These are phyloP conservation scores for Podaxis mareebaensis DNA, from an alignment of 768 basidiomycete species.

Conservation along the genomic window DNA sequence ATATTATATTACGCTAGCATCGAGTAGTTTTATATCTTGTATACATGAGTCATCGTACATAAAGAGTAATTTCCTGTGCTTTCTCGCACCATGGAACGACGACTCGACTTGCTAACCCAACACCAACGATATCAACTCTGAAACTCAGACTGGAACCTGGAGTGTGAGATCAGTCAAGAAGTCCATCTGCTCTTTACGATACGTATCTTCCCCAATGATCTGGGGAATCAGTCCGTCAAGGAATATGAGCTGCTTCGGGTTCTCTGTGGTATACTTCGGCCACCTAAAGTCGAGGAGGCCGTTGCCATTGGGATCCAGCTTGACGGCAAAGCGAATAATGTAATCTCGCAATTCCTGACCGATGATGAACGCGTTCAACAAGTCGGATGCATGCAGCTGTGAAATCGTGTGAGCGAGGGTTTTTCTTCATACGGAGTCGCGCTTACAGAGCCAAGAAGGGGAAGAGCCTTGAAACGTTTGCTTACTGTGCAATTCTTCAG, in stretches of 20 bases:
- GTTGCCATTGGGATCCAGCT: slow-evolving; percentile 24
- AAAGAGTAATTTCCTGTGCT: no score
- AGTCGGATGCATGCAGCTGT: slow-evolving; percentile 42
- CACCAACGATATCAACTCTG: no score
- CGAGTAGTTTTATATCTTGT: no score
- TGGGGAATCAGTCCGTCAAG: slow-evolving; percentile 35
- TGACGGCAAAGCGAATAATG: slow-evolving; percentile 42
- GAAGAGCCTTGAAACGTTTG: slow-evolving; percentile 42
- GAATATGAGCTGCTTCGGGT: slow-evolving; percentile 38
- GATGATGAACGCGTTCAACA: slow-evolving; percentile 34
- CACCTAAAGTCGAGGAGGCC: slow-evolving; percentile 15
- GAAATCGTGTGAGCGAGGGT: neutral
- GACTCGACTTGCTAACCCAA: no score
- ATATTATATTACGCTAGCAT: no score
- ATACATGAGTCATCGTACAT: no score
- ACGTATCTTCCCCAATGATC: slow-evolving; percentile 39
- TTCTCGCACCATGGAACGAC: no score
- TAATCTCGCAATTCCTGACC: slow-evolving; percentile 42
- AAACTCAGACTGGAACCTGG: slow-evolving; percentile 24
- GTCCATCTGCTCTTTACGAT: slow-evolving; percentile 36
- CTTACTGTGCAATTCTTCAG: slow-evolving; percentile 32
- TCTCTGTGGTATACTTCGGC: slow-evolving; percentile 31
- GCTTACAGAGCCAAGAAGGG: slow-evolving; percentile 46
- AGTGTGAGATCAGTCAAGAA: slow-evolving; percentile 33
- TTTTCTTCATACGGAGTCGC: neutral